phyloP scores from a whole-genome alignment of 73 alveolate species.

The Uronychia binucleata region DNA sequence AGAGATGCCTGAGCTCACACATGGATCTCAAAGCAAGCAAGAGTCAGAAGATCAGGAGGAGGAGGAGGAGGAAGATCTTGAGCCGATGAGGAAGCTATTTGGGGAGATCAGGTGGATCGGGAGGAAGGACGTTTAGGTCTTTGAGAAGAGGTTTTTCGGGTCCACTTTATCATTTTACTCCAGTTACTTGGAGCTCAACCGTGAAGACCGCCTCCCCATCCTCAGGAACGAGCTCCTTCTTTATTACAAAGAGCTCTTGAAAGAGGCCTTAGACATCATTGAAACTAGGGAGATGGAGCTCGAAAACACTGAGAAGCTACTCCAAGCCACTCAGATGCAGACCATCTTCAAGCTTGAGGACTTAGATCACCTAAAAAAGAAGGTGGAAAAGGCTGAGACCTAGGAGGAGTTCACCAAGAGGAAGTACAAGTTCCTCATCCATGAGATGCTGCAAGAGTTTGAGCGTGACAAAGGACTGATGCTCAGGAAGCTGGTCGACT shows the following conservation, averaged over 20 bases:
- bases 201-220: not conserved
- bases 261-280: not conserved
- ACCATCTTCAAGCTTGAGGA: not conserved
- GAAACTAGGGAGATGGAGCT: not conserved
- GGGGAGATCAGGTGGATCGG: not conserved
- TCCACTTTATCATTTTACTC: not conserved
- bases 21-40: not conserved
- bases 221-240: not conserved
- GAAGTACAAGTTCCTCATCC: not conserved
- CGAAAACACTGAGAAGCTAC: not conserved
- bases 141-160: not conserved
- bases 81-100: not conserved
- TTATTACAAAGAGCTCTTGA: not conserved
- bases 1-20: too few species aligned
- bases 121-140: not conserved
- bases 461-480: not conserved
- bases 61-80: not conserved
- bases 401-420: not conserved
- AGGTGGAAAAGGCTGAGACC: not conserved
- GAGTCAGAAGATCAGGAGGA: not conserved
- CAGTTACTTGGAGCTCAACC: not conserved
- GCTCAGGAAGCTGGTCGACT: not conserved
- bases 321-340: not conserved
- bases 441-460: not conserved
- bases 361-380: not conserved